These are phyloP conservation scores for Sporothrix brasiliensis DNA, from an alignment of 2,329 filamentous ascomycete species.

Conservation along the genomic window DNA sequence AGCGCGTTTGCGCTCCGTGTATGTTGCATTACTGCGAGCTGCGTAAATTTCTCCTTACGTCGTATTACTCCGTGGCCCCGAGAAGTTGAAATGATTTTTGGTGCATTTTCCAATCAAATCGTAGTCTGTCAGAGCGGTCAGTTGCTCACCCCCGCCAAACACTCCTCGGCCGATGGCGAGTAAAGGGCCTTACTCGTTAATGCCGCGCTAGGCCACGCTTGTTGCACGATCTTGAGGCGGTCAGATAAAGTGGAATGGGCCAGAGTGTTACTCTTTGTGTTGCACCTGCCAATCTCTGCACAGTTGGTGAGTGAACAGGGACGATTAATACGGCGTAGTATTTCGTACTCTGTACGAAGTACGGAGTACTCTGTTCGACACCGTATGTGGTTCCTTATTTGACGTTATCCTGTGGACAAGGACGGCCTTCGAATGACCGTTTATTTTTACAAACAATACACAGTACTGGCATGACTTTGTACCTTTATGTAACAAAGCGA, in stretches of 20 bases:
- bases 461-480: no score
- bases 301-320: background rate
- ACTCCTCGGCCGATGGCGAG: conserved; percentile 4
- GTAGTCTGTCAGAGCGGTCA: background rate
- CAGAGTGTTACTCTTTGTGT: no score
- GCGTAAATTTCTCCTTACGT: background rate
- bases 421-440: no score
- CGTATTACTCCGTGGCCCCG: no score
- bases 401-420: no score
- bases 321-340: background rate
- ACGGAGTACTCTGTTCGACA: no score
- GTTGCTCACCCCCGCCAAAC: background rate
- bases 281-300: no score
- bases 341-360: no score
- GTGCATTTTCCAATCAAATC: conserved; percentile 16
- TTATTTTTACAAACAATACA: no score
- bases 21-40: no score
- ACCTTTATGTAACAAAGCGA: no score
- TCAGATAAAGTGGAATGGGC: background rate
- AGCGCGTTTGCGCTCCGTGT: conserved; percentile 7
- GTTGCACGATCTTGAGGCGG: background rate
- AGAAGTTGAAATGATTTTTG: background rate
- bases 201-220: conserved; percentile 26
- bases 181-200: conserved; percentile 18
- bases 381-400: no score